Percentiles rank a stretch among this genome's conserved stretches.
phyloP scores from a whole-genome alignment of 2,329 filamentous ascomycete genomes.

The Orbilia quercus region DNA sequence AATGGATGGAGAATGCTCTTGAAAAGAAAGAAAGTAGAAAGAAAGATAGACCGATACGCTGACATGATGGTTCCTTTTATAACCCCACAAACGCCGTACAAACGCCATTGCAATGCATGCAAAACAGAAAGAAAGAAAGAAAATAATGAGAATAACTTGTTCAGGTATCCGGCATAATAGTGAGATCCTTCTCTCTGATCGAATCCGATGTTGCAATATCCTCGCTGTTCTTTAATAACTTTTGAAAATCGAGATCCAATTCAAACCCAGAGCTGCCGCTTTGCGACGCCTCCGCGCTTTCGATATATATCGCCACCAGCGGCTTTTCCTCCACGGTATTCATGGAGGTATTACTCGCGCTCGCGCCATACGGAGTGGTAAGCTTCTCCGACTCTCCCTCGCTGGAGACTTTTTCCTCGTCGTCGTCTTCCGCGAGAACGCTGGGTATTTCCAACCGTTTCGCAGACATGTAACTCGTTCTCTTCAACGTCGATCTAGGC shows the following conservation, averaged over 20 bases:
- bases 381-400: conserved; percentile 9
- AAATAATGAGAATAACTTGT: neutral
- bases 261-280: conserved; percentile 10
- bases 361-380: conserved; percentile 9
- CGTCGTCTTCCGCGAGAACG: conserved; percentile 35
- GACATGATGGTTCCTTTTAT: conserved; percentile 17
- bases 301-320: conserved; percentile 18
- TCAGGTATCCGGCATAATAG: neutral
- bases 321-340: conserved; percentile 7
- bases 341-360: conserved; percentile 6
- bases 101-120: conserved; percentile 42
- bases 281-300: conserved; percentile 1
- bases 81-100: conserved; percentile 18
- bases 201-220: neutral
- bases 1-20: no score
- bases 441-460: conserved; percentile 44
- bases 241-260: neutral
- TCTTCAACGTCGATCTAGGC: conserved; percentile 11
- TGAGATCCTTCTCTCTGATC: neutral
- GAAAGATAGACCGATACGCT: conserved; percentile 1
- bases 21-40: no score
- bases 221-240: neutral
- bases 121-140: neutral
- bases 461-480: conserved; percentile 38
- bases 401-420: conserved; percentile 16